Evolutionary conservation across 495 filamentous ascomycete species (phyloP).

Genomic region (Bryoglossum gracile): DNA sequence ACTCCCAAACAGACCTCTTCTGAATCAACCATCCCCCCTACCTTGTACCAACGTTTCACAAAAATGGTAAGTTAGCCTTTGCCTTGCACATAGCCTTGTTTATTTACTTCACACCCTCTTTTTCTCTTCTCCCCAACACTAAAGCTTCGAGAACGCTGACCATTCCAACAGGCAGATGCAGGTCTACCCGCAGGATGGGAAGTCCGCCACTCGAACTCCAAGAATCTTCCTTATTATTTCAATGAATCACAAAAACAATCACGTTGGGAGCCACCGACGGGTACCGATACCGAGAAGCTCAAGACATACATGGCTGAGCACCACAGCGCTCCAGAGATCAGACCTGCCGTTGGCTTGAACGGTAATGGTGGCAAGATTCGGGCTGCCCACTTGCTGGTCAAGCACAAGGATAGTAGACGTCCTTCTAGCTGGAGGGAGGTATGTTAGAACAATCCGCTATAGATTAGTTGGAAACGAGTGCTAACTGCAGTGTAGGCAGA

Average conservation of each 20-base stretch:
- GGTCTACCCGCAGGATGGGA: conserved; percentile 88
- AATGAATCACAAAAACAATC: conserved; percentile 74
- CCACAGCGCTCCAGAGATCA: conserved; percentile 53
- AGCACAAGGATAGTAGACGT: conserved; percentile 79
- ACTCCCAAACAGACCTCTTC: background rate
- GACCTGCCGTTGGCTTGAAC: conserved; percentile 36
- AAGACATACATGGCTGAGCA: conserved; percentile 87
- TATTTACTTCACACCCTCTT: conserved; percentile 4
- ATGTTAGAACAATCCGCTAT: conserved; percentile 2
- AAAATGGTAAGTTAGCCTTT: conserved; percentile 10
- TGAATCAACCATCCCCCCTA: background rate
- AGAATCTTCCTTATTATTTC: conserved; percentile 98
- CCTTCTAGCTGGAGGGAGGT: conserved; percentile 87
- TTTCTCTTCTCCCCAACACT: background rate
- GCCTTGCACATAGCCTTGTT: background rate
- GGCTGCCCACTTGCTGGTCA: conserved; percentile 82
- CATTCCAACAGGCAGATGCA: conserved; percentile 49
- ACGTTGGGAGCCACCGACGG: conserved; percentile 85
- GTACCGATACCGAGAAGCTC: conserved; percentile 80
- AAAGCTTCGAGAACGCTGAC: conserved; percentile 18
- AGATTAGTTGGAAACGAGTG: background rate
- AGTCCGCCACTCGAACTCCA: conserved; percentile 91
- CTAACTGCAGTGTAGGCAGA: conserved; percentile 40
- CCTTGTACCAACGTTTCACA: background rate
- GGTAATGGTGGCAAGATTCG: conserved; percentile 74